phyloP scores from a whole-genome alignment of 2,329 filamentous ascomycete genomes.

The Fusarium haematococcum region DNA sequence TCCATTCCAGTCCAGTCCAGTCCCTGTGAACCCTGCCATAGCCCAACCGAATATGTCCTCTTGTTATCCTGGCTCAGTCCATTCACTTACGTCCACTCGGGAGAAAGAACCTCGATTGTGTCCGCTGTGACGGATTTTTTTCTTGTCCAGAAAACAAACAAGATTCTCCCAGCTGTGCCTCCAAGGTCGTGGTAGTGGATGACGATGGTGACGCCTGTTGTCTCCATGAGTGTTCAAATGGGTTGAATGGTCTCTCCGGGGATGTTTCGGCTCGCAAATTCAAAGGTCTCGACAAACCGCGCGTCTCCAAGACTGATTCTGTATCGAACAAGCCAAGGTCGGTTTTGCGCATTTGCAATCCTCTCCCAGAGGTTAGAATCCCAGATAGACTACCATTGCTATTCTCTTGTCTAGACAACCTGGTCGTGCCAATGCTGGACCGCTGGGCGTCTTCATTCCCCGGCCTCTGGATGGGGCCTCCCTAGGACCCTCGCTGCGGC shows the following conservation, averaged over 20 bases:
- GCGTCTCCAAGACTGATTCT: neutral
- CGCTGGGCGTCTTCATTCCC: conserved; percentile 6
- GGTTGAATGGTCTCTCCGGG: neutral
- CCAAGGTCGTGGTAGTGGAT: neutral
- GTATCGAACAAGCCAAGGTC: neutral
- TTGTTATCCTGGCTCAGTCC: neutral
- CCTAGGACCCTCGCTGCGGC: conserved; percentile 46
- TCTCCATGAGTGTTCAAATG: neutral
- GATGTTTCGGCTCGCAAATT: neutral
- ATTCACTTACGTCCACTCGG: neutral
- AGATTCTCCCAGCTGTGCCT: neutral
- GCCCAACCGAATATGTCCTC: neutral
- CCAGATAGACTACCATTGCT: neutral
- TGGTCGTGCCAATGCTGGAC: conserved; percentile 5
- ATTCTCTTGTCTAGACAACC: neutral
- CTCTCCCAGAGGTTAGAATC: neutral
- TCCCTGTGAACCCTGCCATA: neutral
- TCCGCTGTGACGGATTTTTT: neutral
- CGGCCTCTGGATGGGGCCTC: conserved; percentile 22
- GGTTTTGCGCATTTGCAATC: neutral
- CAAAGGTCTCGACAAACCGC: neutral
- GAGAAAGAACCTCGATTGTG: neutral
- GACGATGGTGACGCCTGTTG: neutral
- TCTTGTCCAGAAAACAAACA: neutral
- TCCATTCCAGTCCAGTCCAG: neutral